phyloP scores from a whole-genome alignment of 1,284 basidiomycete species.

The Singerocomus rubriflavus region DNA sequence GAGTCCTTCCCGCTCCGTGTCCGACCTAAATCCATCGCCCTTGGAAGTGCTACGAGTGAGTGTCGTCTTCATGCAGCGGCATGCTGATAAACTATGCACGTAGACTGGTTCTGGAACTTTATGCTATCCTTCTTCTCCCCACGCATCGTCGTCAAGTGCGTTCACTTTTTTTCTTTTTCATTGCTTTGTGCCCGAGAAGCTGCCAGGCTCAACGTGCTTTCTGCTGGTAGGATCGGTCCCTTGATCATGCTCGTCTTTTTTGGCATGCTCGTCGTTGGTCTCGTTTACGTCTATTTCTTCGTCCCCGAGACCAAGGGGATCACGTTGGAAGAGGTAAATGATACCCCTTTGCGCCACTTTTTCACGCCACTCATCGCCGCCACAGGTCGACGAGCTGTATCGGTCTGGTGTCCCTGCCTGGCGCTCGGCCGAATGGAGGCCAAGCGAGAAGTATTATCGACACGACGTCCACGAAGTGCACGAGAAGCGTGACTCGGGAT shows the following conservation, averaged over 20 bases:
- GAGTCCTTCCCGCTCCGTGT: conserved; percentile 64
- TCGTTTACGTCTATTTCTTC: conserved; percentile 46
- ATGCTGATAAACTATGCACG: not conserved
- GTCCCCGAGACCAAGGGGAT: conserved; percentile 31
- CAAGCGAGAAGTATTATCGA: conserved; percentile 23
- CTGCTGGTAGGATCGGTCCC: conserved; percentile 57
- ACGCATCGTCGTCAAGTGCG: conserved; percentile 44
- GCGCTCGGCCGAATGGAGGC: conserved; percentile 25
- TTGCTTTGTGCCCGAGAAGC: not conserved
- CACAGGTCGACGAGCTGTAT: conserved; percentile 31
- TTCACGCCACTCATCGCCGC: not conserved
- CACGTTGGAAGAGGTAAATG: conserved; percentile 30
- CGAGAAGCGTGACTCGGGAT: conserved; percentile 26
- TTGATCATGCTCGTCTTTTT: conserved; percentile 75
- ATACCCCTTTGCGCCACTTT: too few species aligned
- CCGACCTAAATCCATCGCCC: conserved; percentile 57
- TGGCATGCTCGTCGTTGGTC: conserved; percentile 71
- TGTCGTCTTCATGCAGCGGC: not conserved
- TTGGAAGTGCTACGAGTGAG: conserved; percentile 53
- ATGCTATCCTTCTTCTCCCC: conserved; percentile 55
- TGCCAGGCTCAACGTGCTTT: not conserved
- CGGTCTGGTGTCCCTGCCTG: conserved; percentile 25
- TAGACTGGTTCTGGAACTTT: conserved; percentile 61
- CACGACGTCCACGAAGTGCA: conserved; percentile 7
- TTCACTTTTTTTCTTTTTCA: not conserved